These are phyloP conservation scores for Linderniella brevidens DNA, from an alignment of 257 asterid genomes.

Conservation along the genomic window DNA sequence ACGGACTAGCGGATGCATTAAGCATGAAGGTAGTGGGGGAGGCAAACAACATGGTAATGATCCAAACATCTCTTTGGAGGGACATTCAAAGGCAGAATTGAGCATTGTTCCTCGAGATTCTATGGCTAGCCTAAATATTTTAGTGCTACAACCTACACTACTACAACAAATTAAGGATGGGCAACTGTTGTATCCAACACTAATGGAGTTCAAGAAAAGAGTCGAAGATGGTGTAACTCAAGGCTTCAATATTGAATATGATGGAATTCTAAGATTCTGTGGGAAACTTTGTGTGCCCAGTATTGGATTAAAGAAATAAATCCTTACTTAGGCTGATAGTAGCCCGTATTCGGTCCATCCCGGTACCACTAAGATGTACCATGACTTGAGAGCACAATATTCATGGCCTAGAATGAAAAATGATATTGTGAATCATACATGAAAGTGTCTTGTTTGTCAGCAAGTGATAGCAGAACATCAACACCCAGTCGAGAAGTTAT, in stretches of 20 bases:
- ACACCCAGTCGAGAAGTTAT: no score
- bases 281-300: not conserved
- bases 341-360: not conserved
- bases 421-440: no score
- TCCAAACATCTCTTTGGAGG: not conserved
- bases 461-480: no score
- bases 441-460: no score
- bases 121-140: no score
- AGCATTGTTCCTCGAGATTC: no score
- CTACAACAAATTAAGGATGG: no score
- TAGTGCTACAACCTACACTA: no score
- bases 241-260: not conserved
- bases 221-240: no score
- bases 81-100: not conserved
- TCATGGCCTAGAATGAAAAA: not conserved
- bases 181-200: no score
- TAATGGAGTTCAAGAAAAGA: no score
- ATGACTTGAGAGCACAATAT: not conserved
- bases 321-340: not conserved
- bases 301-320: not conserved
- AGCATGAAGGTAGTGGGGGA: not conserved
- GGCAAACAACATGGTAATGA: not conserved
- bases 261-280: not conserved
- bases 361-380: not conserved
- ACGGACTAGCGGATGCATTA: not conserved